Evolutionary conservation across 768 basidiomycete species (phyloP), one percentile per base, ranked within the genome.

Genomic region (Nidularia sp.): DNA sequence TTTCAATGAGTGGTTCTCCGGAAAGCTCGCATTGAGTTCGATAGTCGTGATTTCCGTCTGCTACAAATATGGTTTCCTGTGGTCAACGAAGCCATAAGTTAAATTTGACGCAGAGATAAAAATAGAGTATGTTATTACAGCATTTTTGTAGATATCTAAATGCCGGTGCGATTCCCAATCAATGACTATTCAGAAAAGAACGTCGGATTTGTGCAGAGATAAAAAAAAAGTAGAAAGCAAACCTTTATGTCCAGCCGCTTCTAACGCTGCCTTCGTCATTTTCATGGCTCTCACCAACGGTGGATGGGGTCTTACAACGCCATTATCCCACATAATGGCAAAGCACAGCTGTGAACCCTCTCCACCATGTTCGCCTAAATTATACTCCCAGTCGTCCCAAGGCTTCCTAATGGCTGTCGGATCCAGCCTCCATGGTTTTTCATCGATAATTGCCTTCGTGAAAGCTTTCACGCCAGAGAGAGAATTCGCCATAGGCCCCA

Each of bases 131-230:
- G 32, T 12, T 53, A 66, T 13, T 52, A 74, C 75, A 29, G 71
- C 67, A 54, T 70, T 72, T 53, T 75, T 70, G 52, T 70, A 70
- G 9, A 86, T 74, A 55, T 80, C 78, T 13, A 69, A 58, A 56
- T 86, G 83, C 12, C 80, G 71, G 53, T 78, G 70, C 0, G 79
- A 75, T 42, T 76, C 62, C 86, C 86, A 90, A 45, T 85, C 79
- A 47, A 89, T 75, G 3, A 89, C 88, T 86, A 47, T 43, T 12
- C 15, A 45, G n/a, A n/a, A 22, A 34, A 18, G 6, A 39, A 25
- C 22, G 18, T 22, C 12, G 18, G 36, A 43, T 43, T 50, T 45
- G 33, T 67, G 62, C 4, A 6, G 7, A 34, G 12, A 9, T 35
- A 22, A 18, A 34, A 31, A 22, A 6, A 22, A 18, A 22, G n/a